phyloP scores from a whole-genome alignment of 176 grass and related monocot species.

The Ensete ventricosum region DNA sequence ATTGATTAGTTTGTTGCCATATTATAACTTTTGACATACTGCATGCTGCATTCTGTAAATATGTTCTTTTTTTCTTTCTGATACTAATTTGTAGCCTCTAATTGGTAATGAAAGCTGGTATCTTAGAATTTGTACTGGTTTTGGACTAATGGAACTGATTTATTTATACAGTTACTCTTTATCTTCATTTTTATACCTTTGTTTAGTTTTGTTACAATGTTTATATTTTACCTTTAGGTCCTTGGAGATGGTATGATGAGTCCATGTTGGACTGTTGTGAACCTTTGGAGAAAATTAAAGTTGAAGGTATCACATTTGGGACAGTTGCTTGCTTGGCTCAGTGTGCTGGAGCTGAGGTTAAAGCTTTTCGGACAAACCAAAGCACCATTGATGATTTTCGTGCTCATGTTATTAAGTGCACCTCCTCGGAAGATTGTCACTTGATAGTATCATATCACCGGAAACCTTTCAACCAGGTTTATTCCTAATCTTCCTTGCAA shows the following conservation, averaged over 20 bases:
- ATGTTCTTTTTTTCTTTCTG: too few relatives aligned
- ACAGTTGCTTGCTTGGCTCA: conserved; percentile 82
- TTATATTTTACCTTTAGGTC: conserved; percentile 25
- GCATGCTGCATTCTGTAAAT: too few relatives aligned
- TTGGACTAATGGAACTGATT: not conserved
- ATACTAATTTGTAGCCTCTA: too few relatives aligned
- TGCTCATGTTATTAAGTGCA: conserved; percentile 40
- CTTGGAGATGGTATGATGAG: conserved; percentile 98
- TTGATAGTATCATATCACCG: conserved; percentile 66
- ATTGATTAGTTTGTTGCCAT: too few relatives aligned
- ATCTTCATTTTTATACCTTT: not conserved
- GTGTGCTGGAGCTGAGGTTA: conserved; percentile 67
- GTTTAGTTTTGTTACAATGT: not conserved
- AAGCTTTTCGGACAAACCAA: conserved; percentile 47
- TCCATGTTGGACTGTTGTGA: conserved; percentile 98
- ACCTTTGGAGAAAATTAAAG: conserved; percentile 67
- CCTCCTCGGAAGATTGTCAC: conserved; percentile 59
- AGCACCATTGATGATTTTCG: conserved; percentile 56
- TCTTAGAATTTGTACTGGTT: too few relatives aligned
- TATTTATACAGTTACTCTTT: not conserved
- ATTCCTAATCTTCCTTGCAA: not conserved
- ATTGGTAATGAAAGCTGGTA: too few relatives aligned
- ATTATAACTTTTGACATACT: too few relatives aligned
- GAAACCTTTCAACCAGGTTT: conserved; percentile 34
- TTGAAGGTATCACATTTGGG: conserved; percentile 62